Evolutionary conservation across 345 rosid species (phyloP).

Genomic region (Tarenaya hassleriana): DNA sequence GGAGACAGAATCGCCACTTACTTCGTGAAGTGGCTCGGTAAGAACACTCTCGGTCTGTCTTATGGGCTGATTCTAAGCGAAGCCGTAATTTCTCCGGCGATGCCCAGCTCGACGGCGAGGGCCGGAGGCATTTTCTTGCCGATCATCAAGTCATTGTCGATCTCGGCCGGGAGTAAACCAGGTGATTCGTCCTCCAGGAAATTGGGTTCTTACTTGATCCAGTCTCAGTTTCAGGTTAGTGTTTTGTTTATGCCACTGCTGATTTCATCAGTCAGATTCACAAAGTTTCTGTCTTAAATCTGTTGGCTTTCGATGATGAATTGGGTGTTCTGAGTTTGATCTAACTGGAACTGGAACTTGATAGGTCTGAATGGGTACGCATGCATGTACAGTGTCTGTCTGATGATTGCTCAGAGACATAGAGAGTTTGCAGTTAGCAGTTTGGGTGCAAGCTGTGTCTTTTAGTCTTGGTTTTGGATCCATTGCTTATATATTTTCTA

Average conservation of each 20-base stretch:
- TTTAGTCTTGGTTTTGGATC: too few relatives aligned
- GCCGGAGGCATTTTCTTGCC: conserved; percentile 96
- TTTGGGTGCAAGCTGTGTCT: too few relatives aligned
- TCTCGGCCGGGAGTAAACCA: conserved; percentile 79
- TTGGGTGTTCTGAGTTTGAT: too few relatives aligned
- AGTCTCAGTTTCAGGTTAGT: conserved; percentile 81
- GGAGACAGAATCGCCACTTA: conserved; percentile 95
- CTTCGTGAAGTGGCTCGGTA: too few relatives aligned
- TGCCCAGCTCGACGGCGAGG: conserved; percentile 96
- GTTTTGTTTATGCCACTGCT: conserved; percentile 2
- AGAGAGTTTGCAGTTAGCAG: too few relatives aligned
- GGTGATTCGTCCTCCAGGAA: conserved; percentile 68
- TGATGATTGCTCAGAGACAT: too few relatives aligned
- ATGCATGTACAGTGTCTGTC: too few relatives aligned
- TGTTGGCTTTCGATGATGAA: neutral
- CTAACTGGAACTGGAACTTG: too few relatives aligned
- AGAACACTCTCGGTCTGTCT: conserved; percentile 87
- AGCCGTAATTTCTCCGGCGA: conserved; percentile 87
- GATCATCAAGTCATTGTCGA: conserved; percentile 67
- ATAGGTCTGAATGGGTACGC: too few relatives aligned
- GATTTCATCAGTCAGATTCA: neutral
- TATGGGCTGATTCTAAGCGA: conserved; percentile 85
- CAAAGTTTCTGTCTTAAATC: neutral
- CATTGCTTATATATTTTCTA: too few relatives aligned
- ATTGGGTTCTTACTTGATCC: conserved; percentile 74